These are phyloP conservation scores for Teratosphaeria destructans DNA, from an alignment of 2,329 filamentous ascomycete genomes.

Conservation along the genomic window DNA sequence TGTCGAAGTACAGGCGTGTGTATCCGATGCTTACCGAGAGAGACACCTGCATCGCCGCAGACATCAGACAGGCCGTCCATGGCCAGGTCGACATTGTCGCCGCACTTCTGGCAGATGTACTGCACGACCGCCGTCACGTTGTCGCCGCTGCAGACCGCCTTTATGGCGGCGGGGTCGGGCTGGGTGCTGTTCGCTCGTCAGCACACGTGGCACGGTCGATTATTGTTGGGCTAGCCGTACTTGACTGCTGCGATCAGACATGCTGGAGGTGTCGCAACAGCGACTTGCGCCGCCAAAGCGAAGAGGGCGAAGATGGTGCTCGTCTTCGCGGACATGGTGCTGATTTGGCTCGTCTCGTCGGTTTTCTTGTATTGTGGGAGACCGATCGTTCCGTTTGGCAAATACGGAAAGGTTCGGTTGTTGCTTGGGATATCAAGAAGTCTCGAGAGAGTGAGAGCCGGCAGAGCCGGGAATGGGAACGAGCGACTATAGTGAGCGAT, in stretches of 20 bases:
- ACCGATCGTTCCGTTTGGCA: neutral
- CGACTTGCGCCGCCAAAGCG: constrained; percentile 33
- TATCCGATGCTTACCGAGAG: constrained; percentile 16
- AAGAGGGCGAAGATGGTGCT: constrained; percentile 34
- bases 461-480: neutral
- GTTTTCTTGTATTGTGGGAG: neutral
- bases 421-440: neutral
- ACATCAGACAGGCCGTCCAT: constrained; percentile 20
- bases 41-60: constrained; percentile 23
- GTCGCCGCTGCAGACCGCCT: constrained; percentile 21
- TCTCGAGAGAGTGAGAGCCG: neutral
- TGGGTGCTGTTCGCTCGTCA: constrained; percentile 18
- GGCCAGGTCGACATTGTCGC: constrained; percentile 17
- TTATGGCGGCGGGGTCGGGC: constrained; percentile 22
- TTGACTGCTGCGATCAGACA: constrained; percentile 43
- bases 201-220: neutral
- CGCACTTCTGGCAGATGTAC: constrained; percentile 21
- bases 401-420: neutral
- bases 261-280: constrained; percentile 36
- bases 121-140: constrained; percentile 17
- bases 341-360: neutral
- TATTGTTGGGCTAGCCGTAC: constrained; percentile 29
- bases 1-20: neutral
- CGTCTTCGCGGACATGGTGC: constrained; percentile 37
- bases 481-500: neutral